Percentiles rank a stretch among this genome's conserved stretches.
Conservation (phyloP, 306 rosid genomes). For the barrel medic (Medicago truncatula) region DNA sequence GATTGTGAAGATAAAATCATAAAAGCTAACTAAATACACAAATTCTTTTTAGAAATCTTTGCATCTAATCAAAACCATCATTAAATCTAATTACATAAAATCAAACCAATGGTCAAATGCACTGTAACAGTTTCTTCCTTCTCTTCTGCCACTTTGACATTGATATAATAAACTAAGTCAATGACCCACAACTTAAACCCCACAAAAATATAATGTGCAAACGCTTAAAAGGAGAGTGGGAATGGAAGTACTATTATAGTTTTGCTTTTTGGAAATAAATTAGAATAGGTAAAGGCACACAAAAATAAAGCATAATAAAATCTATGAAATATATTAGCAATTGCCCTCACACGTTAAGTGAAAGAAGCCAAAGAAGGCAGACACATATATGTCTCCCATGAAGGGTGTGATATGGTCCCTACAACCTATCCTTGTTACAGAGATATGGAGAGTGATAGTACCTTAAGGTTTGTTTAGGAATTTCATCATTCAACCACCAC, state of each 20-base stretch:
- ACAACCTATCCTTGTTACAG: conserved; percentile 46
- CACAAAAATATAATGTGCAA: no score
- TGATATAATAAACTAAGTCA: no score
- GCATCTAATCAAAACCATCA: no score
- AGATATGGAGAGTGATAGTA: conserved; percentile 59
- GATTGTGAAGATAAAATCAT: no score
- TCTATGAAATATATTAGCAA: conserved; percentile 10
- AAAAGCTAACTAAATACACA: no score
- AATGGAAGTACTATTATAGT: neutral
- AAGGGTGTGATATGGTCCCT: conserved; percentile 74
- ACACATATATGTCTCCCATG: conserved; percentile 73
- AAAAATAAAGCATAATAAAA: conserved; percentile 52
- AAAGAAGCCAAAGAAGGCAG: conserved; percentile 51
- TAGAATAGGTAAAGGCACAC: conserved; percentile 46
- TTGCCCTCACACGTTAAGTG: conserved; percentile 20
- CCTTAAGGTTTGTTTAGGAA: conserved; percentile 50
- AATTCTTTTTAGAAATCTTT: no score
- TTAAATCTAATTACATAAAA: no score
- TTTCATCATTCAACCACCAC: conserved; percentile 40
- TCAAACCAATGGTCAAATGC: no score
- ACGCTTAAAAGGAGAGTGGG: no score
- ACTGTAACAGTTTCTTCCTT: no score
- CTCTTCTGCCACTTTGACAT: no score
- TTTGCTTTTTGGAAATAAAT: conserved; percentile 33
- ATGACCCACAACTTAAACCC: no score